Evolutionary conservation across 2,329 filamentous ascomycete genomes (phyloP), one percentile per base, ranked within the genome.

Genomic region (Calonectria montana): DNA sequence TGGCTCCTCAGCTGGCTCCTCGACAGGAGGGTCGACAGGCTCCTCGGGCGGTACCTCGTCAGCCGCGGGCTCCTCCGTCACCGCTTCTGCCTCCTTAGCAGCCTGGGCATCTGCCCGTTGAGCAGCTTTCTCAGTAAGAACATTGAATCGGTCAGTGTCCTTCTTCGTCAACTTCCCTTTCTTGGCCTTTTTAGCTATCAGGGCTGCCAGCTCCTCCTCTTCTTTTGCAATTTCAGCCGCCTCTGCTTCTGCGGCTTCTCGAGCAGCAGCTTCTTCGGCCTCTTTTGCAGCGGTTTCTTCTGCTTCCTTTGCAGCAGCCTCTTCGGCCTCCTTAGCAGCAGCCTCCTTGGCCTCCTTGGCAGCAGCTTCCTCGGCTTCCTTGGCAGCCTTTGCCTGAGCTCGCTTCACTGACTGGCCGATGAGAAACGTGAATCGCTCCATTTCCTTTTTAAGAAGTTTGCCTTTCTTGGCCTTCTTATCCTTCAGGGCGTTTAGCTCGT

Each of bases 131-230:
- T 72, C 71, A 6, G 71, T 65, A 15, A 73, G 68, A 13, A 67
- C 10, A 31, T 61, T 53, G 37, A 70, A 53, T 16, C 71, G 67
- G 2, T 73, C 71, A 13, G 64, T 67, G 12, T 71, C 71, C 21
- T 71, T 73, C 25, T 59, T 67, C 6, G 25, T 9, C 15, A 73
- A 39, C 15, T 68, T 70, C 2, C 72, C 72, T 69, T 83, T 83
- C 78, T 86, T 87, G 48, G 62, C 37, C 39, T 77, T 78, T 70
- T 75, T 78, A 5, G 82, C 83, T 63, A 83, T 82, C 67, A 81
- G 81, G 16, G 81, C 80, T 21, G 82, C 82, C 29, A 84, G 84
- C 75, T 87, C 84, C 48, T 84, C 82, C 5, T 82, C 83, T 70
- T 86, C 83, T 25, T 66, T 63, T 21, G 68, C 53, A 43, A 70